Base-by-base conservation (phyloP, 106 monocot species). In the Ottelia alismoides region DNA sequence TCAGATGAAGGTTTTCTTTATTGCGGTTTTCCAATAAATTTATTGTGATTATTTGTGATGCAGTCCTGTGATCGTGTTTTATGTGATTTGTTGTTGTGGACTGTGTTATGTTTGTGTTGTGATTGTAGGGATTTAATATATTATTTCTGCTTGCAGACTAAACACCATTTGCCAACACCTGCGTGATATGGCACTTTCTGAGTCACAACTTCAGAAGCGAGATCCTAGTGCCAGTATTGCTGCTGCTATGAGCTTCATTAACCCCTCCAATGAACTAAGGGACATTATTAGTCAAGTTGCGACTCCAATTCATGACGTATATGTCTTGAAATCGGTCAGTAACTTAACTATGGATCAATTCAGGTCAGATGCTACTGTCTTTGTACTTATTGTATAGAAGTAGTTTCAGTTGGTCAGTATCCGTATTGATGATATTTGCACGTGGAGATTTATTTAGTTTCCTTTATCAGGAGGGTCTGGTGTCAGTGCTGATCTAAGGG, bases 271-370 rank as follows among this genome's bases (percentile, higher is more conserved):
- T n/a, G 74, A 76, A 30, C 76, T 93, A 10, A 45, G 74, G 16
- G 51, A 54, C 27, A 55, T 76, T 31, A 29, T 93, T 51, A 52
- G 44, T 25, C 45, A 66, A 65, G 60, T 87, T 65, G 69, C 87
- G 31, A 61, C 73, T 51, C 54, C 67, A 30, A 62, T 93, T 54
- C 72, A 80, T 56, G 83, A 76, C 58, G 74, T 83, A 10, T 87
- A 72, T 65, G 79, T 92, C 20, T 49, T 76, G 45, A 82, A 71
- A 55, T 56, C 78, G 47, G 19, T 55, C 2, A 56, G 63, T 11
- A 31, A 72, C 56, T 57, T 64, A 60, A 58, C 44, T 27, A 44
- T 70, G 27, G 66, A 87, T 55, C 69, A 74, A 45, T 64, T 87
- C 21, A 87, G 92, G 92, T 92, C 35, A 49, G 25, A 44, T 6